Base-by-base conservation (phyloP, 768 basidiomycete species). In the Pleurotus sapidus region DNA sequence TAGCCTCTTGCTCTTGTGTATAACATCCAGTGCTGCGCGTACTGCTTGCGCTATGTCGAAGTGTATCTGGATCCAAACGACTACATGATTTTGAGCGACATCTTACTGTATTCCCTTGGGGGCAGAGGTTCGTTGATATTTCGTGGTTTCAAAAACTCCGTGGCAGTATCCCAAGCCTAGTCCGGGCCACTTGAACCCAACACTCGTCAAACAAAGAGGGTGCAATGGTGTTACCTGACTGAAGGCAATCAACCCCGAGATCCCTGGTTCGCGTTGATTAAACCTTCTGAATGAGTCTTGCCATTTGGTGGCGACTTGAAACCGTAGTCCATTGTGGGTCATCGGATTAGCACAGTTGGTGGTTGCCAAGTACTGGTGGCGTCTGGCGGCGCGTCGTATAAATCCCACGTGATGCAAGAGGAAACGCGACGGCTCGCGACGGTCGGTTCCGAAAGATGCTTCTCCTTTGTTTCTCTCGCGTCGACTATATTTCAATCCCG, bases 261-360 rank as follows among this genome's bases (percentile, higher is more conserved):
- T 87, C 7, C 87, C 88, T 38, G 78, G 79, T 37, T 82, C 75
- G 12, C 73, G 68, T 25, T 78, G 74, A 64, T 89, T 89, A 48
- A 89, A 72, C 14, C 84, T 79, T n/a, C 75, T 70, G 66, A 89
- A 89, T 1, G 84, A 77, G 17, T 88, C 84, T 59, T 87, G 84
- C 87, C 88, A 89, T 73, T 87, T 87, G 3, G 84, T 73, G 15
- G 82, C 79, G 7, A 88, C 84, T 65, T 88, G 86, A 1, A 80
- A 77, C 46, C 80, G 79, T n/a, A 88, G 72, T 23, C 85, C 86
- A 57, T 81, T 77, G 4, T 84, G 84, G 15, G 82, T 79, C 86
- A 84, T 86, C 30, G 30, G 9, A 11, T 34, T 34, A 3, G 30
- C 8, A 34, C 9, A 34, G 30, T 34, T 9, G 30, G 20, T 20